phyloP scores from a whole-genome alignment of 768 basidiomycete genomes.

The Nidula microcarpa region DNA sequence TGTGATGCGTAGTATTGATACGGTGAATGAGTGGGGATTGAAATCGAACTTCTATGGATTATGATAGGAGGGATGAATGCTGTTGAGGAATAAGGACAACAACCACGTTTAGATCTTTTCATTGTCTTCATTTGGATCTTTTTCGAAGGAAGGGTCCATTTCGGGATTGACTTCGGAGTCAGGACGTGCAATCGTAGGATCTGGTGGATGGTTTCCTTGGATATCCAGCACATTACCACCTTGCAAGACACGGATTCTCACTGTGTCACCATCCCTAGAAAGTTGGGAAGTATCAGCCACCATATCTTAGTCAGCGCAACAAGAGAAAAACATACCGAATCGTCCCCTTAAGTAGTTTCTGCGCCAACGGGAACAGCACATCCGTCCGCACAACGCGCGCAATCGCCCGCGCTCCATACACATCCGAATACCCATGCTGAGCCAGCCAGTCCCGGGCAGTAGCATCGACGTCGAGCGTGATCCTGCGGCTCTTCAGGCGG shows the following conservation, averaged over 20 bases:
- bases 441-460: slow-evolving; percentile 68
- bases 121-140: neutral
- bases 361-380: slow-evolving; percentile 80
- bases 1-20: too few species aligned
- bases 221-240: slow-evolving; percentile 48
- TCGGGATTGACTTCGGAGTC: slow-evolving; percentile 20
- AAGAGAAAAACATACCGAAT: slow-evolving; percentile 48
- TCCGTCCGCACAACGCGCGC: slow-evolving; percentile 81
- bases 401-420: slow-evolving; percentile 87
- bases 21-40: neutral
- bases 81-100: neutral
- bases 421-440: slow-evolving; percentile 73
- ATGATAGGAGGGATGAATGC: neutral
- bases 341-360: slow-evolving; percentile 74
- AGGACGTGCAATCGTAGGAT: slow-evolving; percentile 26
- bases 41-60: too few species aligned
- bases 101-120: neutral
- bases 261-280: slow-evolving; percentile 63
- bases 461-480: slow-evolving; percentile 67
- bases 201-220: slow-evolving; percentile 57
- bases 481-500: slow-evolving; percentile 60
- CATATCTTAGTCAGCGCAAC: neutral
- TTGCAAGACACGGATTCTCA: slow-evolving; percentile 45
- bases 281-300: neutral
- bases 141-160: slow-evolving; percentile 9